A percentile compares a stretch with the other conserved stretches of the same genome.
Evolutionary conservation across 2,329 filamentous ascomycete species (phyloP).

Genomic region (Scedosporium dehoogii): DNA sequence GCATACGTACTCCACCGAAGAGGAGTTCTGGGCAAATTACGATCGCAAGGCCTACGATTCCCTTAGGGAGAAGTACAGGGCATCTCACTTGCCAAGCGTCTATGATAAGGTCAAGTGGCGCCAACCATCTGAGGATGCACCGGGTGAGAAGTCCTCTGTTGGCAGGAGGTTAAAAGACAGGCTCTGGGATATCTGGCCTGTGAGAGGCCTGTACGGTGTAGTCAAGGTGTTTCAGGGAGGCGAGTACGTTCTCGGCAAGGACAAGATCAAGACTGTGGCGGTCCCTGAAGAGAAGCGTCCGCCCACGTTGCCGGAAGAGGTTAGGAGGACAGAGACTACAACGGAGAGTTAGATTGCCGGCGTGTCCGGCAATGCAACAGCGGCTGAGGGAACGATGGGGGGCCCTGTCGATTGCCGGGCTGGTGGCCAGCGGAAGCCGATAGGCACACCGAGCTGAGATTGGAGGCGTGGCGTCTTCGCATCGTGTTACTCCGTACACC

Average conservation of each 20-base stretch:
- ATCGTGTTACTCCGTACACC: neutral
- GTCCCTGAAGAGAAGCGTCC: neutral
- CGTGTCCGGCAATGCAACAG: neutral
- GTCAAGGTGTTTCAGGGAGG: slow-evolving; percentile 32
- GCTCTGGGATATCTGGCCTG: slow-evolving; percentile 27
- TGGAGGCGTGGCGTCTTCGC: neutral
- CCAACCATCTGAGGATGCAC: slow-evolving; percentile 20
- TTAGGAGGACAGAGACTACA: neutral
- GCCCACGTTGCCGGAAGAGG: neutral
- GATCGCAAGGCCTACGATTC: slow-evolving; percentile 48
- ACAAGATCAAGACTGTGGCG: neutral
- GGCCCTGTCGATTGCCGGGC: neutral
- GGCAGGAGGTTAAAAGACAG: slow-evolving; percentile 21
- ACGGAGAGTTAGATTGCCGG: neutral
- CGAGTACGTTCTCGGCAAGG: slow-evolving; percentile 34
- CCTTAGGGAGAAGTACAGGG: slow-evolving; percentile 48
- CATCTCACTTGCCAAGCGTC: slow-evolving; percentile 49
- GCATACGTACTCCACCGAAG: slow-evolving; percentile 56
- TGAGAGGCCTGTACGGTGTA: slow-evolving; percentile 36
- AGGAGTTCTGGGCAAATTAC: slow-evolving; percentile 60
- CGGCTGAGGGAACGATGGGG: neutral
- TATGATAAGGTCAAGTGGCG: slow-evolving; percentile 49
- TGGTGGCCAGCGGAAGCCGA: neutral
- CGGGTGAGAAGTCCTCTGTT: slow-evolving; percentile 19
- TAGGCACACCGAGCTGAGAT: neutral